Evolutionary conservation across 257 asterid genomes (phyloP).

Genomic region (Paraleonurus japonicus): DNA sequence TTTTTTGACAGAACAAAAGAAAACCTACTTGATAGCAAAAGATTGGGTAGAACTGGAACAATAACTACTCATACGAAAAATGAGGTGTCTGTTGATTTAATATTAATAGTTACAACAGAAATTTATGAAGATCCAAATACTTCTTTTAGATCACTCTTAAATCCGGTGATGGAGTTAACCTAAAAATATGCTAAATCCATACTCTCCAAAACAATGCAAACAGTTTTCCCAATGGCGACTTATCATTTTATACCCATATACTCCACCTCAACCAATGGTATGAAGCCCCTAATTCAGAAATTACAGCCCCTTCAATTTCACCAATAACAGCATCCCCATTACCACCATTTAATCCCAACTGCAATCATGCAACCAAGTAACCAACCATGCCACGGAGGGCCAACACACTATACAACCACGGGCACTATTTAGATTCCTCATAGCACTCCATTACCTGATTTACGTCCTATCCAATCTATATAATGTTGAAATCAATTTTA

Average conservation of each 20-base stretch:
- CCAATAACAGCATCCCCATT: not conserved
- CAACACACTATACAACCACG: slow-evolving; percentile 1
- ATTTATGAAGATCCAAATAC: not conserved
- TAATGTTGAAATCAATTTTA: not conserved
- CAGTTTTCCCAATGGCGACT: not conserved
- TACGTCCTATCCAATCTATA: not conserved
- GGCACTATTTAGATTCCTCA: not conserved
- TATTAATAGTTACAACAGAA: not conserved
- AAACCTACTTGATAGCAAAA: not conserved
- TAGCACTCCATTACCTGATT: no score
- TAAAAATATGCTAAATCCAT: not conserved
- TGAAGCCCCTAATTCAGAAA: not conserved
- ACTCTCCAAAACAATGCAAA: not conserved
- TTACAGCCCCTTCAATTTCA: not conserved
- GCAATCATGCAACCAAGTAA: not conserved
- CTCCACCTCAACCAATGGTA: not conserved
- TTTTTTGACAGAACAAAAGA: no score
- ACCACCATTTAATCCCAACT: not conserved
- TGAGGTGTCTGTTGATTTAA: not conserved
- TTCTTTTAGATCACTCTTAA: not conserved
- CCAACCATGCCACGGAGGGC: not conserved
- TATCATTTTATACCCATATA: not conserved
- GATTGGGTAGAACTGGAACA: slow-evolving; percentile 9
- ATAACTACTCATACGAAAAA: not conserved
- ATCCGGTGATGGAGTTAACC: not conserved